phyloP scores from a whole-genome alignment of 2,329 filamentous ascomycete species.

The Botrytis paeoniae region DNA sequence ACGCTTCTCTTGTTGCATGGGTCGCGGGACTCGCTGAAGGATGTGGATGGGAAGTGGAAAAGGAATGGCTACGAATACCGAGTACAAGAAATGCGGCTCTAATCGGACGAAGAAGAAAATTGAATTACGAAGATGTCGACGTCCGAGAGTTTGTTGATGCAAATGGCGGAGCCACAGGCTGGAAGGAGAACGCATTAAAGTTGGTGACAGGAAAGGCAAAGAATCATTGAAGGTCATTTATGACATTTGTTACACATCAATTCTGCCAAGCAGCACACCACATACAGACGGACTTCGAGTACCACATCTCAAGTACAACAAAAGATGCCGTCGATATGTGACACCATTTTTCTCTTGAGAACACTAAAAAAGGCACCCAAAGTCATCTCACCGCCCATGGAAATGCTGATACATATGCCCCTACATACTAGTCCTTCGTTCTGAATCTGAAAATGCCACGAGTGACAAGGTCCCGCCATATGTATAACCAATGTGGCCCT shows the following conservation, averaged over 20 bases:
- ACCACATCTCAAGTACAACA: not conserved
- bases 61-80: slow-evolving; percentile 84
- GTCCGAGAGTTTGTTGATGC: slow-evolving; percentile 46
- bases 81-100: slow-evolving; percentile 85
- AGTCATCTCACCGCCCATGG: not conserved
- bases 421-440: not conserved
- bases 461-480: not conserved
- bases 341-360: not conserved
- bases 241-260: not conserved
- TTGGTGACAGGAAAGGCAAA: slow-evolving; percentile 51
- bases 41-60: slow-evolving; percentile 74
- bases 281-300: not conserved
- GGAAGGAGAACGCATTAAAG: slow-evolving; percentile 57
- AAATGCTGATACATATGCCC: not conserved
- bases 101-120: slow-evolving; percentile 56
- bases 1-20: slow-evolving; percentile 80
- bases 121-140: slow-evolving; percentile 39
- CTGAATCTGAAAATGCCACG: not conserved
- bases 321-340: not conserved
- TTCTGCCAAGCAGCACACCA: not conserved
- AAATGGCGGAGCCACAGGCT: slow-evolving; percentile 56
- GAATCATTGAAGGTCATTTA: slow-evolving; percentile 14
- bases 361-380: not conserved
- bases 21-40: slow-evolving; percentile 65
- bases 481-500: not conserved